Conservation (phyloP, 2,329 filamentous ascomycete genomes). For the Calycina marina region DNA sequence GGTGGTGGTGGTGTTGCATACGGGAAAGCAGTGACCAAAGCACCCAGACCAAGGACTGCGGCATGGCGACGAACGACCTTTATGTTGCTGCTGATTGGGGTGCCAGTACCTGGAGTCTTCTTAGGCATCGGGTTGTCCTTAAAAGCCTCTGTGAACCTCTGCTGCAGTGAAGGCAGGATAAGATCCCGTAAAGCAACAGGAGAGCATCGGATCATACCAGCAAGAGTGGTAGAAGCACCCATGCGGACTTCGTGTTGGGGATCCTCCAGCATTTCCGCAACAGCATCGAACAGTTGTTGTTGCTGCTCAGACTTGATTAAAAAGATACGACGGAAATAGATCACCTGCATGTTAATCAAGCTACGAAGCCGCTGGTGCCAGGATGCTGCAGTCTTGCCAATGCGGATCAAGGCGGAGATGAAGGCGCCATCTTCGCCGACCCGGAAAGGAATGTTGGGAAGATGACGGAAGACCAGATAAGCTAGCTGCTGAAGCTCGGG, state of each 20-base stretch:
- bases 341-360: slow-evolving; percentile 95
- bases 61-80: slow-evolving; percentile 75
- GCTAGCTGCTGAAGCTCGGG: slow-evolving; percentile 87
- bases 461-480: slow-evolving; percentile 91
- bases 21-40: slow-evolving; percentile 87
- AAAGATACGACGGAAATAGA: slow-evolving; percentile 95
- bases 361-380: slow-evolving; percentile 95
- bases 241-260: slow-evolving; percentile 85
- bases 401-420: slow-evolving; percentile 72
- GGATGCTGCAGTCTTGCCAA: slow-evolving; percentile 68
- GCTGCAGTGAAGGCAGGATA: slow-evolving; percentile 61
- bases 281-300: slow-evolving; percentile 70
- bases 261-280: slow-evolving; percentile 92
- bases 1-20: slow-evolving; percentile 82
- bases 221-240: slow-evolving; percentile 81
- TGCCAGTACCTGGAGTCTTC: slow-evolving; percentile 50
- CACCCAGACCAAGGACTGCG: slow-evolving; percentile 79
- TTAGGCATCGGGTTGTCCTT: slow-evolving; percentile 77
- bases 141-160: slow-evolving; percentile 67
- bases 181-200: slow-evolving; percentile 64
- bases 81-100: slow-evolving; percentile 54
- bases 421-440: slow-evolving; percentile 74
- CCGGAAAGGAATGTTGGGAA: slow-evolving; percentile 89
- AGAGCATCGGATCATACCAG: slow-evolving; percentile 96
- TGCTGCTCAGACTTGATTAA: slow-evolving; percentile 63